These are phyloP conservation scores for Marasmius fiardii DNA, from an alignment of 1,284 basidiomycete genomes.

Conservation along the genomic window DNA sequence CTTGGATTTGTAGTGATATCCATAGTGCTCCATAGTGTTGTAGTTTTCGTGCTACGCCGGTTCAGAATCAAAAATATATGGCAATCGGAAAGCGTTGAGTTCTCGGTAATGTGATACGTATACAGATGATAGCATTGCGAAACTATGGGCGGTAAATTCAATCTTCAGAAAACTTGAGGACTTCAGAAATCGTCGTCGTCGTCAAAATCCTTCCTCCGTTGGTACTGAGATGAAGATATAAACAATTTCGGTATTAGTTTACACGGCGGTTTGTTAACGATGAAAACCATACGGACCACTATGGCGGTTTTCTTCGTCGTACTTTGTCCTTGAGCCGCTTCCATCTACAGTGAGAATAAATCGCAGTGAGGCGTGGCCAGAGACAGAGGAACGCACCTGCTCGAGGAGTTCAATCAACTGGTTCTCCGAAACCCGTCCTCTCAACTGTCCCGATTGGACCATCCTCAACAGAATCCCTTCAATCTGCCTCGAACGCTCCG, in stretches of 20 bases:
- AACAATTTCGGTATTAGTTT: neutral
- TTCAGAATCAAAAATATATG: too few species aligned
- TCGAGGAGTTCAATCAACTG: slow-evolving; percentile 92
- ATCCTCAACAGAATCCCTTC: slow-evolving; percentile 85
- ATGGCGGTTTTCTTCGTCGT: slow-evolving; percentile 62
- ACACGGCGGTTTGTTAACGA: neutral
- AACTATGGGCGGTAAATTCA: too few species aligned
- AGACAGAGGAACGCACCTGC: slow-evolving; percentile 58
- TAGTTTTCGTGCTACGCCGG: too few species aligned
- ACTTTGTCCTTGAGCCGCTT: slow-evolving; percentile 56
- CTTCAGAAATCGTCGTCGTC: slow-evolving; percentile 69
- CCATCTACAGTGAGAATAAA: slow-evolving; percentile 44
- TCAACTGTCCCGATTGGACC: slow-evolving; percentile 91
- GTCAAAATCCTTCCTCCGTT: slow-evolving; percentile 67
- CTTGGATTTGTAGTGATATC: too few species aligned
- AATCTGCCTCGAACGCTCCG: slow-evolving; percentile 83
- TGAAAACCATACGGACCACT: slow-evolving; percentile 47
- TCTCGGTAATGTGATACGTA: neutral
- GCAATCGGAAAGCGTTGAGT: neutral
- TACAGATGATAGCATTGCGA: neutral
- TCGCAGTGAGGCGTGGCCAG: neutral
- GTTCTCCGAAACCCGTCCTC: slow-evolving; percentile 81
- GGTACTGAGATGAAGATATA: slow-evolving; percentile 47
- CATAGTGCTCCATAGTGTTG: too few species aligned
- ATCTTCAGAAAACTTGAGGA: too few species aligned